phyloP scores from a whole-genome alignment of 176 grass and related monocot species.

The Microstegium vimineum region DNA sequence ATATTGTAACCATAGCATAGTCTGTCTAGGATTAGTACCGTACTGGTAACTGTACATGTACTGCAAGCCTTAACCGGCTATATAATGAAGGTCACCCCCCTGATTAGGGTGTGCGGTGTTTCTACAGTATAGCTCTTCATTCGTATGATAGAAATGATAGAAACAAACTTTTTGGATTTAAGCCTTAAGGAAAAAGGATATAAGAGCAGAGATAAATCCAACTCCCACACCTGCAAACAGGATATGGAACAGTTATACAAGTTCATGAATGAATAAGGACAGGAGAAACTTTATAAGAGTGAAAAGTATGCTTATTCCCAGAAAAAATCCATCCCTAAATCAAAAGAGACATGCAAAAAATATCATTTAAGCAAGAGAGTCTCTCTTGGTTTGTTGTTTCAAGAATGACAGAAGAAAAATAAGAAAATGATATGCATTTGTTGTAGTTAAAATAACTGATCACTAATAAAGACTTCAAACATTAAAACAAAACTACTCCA shows the following conservation, averaged over 20 bases:
- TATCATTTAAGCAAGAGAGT: neutral
- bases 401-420: neutral
- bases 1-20: too few relatives aligned
- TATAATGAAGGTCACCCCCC: too few relatives aligned
- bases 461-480: neutral
- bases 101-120: too few relatives aligned
- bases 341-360: neutral
- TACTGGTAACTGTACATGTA: too few relatives aligned
- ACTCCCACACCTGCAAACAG: slow-evolving; percentile 75
- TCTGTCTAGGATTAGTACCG: too few relatives aligned
- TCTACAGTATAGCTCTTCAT: neutral
- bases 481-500: neutral
- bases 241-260: slow-evolving; percentile 20
- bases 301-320: neutral
- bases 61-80: too few relatives aligned
- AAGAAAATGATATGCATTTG: neutral
- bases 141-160: slow-evolving; percentile 5
- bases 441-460: neutral
- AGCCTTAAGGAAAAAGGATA: slow-evolving; percentile 63
- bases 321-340: neutral
- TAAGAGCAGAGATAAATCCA: slow-evolving; percentile 98
- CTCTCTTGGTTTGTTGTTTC: neutral
- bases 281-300: neutral
- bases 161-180: slow-evolving; percentile 15
- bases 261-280: neutral